Base-by-base conservation (phyloP, 352 stramenopile species). In the Phytopythium aichiense region DNA sequence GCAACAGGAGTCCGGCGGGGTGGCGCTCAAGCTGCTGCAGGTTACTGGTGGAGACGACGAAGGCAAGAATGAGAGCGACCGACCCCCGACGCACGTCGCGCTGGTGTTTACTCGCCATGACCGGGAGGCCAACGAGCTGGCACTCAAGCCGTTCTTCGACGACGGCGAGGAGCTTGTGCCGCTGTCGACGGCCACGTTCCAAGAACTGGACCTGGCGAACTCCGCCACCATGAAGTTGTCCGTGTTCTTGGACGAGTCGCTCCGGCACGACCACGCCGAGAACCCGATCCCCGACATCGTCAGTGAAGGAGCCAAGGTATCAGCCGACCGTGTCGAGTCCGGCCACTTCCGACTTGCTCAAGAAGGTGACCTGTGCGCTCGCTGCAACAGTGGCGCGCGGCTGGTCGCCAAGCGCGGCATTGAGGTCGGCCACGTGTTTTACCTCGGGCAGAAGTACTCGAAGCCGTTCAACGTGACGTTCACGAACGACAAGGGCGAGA, bases 371-470 rank as follows among this genome's bases (percentile, higher is more conserved):
- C 67, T 63, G 31, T 95, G 85, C 42, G 68, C 80, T 3, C 69
- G 73, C n/a, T 89, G 81, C 18, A 73, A 76, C 9, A 66, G 69
- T 25, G 60, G 58, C 16, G 75, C 69, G 20, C 63, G 62, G 12
- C 80, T 97, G 1, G 72, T 84, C 23, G 77, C 73, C 43, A 90
- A 91, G 57, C 84, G 85, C 18, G 89, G 89, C 35, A 97, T 97
- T 20, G 89, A 97, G 63, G 87, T 97, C 23, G 89, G 84, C 12
- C 87, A 95, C 71, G 84, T 94, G 28, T 97, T 96, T 60, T 92
- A 95, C 62, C 70, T 97, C 1, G 88, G 89, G n/a, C 74, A 89
- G 46, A 95, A 94, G 73, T 97, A 96, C 69, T 93, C 85, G 15
- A 91, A 92, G 61, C 73, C 79, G 23, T 91, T 97, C 61, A 64